These are phyloP conservation scores for Emericellopsis cladophorae DNA, from an alignment of 2,329 filamentous ascomycete genomes.

Conservation along the genomic window DNA sequence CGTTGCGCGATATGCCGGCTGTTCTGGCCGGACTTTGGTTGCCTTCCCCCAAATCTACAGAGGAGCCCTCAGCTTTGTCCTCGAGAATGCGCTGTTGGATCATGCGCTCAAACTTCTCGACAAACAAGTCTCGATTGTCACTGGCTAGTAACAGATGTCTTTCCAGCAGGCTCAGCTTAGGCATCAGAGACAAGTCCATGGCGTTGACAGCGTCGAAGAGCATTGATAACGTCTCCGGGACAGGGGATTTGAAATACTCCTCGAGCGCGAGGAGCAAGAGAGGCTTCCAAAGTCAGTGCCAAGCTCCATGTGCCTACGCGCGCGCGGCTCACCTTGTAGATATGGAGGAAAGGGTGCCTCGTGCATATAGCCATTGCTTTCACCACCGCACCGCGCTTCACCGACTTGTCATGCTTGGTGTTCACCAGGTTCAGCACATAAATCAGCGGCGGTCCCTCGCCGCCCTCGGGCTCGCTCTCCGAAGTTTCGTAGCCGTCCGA, in stretches of 20 bases:
- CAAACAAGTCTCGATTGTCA: slow-evolving; percentile 90
- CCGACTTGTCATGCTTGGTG: slow-evolving; percentile 89
- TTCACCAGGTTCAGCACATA: slow-evolving; percentile 97
- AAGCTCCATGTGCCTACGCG: background rate
- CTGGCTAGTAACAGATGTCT: slow-evolving; percentile 76
- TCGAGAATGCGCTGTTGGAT: slow-evolving; percentile 69
- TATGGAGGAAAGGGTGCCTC: slow-evolving; percentile 91
- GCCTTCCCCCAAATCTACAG: slow-evolving; percentile 25
- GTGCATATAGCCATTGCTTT: slow-evolving; percentile 99
- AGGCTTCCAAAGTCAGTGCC: slow-evolving; percentile 41
- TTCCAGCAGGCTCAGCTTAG: slow-evolving; percentile 71
- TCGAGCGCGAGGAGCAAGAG: slow-evolving; percentile 82
- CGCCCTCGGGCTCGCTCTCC: slow-evolving; percentile 53
- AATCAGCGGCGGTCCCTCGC: slow-evolving; percentile 81
- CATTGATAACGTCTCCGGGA: slow-evolving; percentile 74
- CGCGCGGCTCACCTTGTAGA: slow-evolving; percentile 65
- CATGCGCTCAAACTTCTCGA: slow-evolving; percentile 96
- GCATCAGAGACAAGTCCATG: slow-evolving; percentile 94
- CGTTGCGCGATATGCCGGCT: slow-evolving; percentile 42
- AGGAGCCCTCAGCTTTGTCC: slow-evolving; percentile 33
- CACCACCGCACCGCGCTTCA: slow-evolving; percentile 85
- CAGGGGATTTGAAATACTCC: slow-evolving; percentile 90
- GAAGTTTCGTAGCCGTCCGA: slow-evolving; percentile 39
- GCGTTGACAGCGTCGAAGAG: slow-evolving; percentile 88
- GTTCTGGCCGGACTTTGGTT: slow-evolving; percentile 32